Evolutionary conservation across 768 basidiomycete genomes (phyloP), one percentile per base, ranked within the genome.

Genomic region (Kwoniella bestiolae): DNA sequence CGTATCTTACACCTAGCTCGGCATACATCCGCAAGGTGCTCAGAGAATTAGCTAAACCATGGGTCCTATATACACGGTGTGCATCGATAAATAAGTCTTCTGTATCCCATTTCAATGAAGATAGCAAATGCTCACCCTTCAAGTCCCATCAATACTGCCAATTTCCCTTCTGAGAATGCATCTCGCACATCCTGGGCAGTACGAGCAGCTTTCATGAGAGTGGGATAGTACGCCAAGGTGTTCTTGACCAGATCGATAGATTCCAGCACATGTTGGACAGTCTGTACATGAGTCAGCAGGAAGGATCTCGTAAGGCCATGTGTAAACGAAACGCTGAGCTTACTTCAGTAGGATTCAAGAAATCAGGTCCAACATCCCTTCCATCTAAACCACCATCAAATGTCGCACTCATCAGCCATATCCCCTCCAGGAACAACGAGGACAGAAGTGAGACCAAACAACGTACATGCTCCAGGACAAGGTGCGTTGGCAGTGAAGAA

Each of bases 11-110:
- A 26, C 72, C 72, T 3, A 73, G 56, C 29, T 58, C 53, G 25
- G 68, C 68, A 18, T 60, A 67, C 7, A 73, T 63, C 11, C 72
- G 50, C 21, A 73, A 28, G 31, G 61, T 68, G 3, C 60, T 60
- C 4, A 73, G 56, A 0, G 69, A 70, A 47, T 70, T 70, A 8
- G 66, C 69, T 29, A 73, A 58, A 44, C 52, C 57, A 34, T 73
- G 72, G 11, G 60, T 44, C 5, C 60, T 61, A 25, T 3, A 4
- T 28, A n/a, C 35, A 38, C 35, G 18, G 35, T 12, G 5, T 35
- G 34, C 12, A 35, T 35, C 5, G 12, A 12, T 35, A 35, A 6
- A 35, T 35, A 12, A 6, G 12, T 35, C 34, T 35, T 35, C 34
- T 35, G 6, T 35, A 35, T 6, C 34, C 34, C 34, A 11, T 34